These are phyloP conservation scores for Pseudogymnoascus destructans DNA, from an alignment of 2,329 filamentous ascomycete species.

Conservation along the genomic window DNA sequence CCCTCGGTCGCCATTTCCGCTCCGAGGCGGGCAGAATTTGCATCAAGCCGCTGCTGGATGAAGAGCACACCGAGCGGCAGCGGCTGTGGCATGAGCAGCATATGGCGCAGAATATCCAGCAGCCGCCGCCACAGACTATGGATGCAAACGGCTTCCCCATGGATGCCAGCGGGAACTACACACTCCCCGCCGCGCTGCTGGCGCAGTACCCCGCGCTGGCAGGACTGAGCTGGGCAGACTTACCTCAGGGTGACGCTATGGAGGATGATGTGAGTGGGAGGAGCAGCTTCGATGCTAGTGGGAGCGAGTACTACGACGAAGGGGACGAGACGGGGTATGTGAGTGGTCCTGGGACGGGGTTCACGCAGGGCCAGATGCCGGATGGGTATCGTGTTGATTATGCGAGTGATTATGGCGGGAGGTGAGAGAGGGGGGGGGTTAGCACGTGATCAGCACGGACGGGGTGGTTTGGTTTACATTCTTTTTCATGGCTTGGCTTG, in stretches of 20 bases:
- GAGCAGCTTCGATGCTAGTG: constrained; percentile 71
- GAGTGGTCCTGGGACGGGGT: constrained; percentile 29
- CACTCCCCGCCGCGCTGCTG: constrained; percentile 74
- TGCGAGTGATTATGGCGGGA: constrained; percentile 24
- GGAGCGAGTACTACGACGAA: constrained; percentile 54
- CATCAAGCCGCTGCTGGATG: constrained; percentile 92
- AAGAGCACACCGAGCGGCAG: constrained; percentile 76
- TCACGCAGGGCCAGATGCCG: constrained; percentile 20
- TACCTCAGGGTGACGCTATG: constrained; percentile 48
- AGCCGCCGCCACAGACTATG: constrained; percentile 46
- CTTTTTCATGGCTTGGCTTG: background rate
- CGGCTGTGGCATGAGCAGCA: constrained; percentile 61
- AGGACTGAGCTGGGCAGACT: constrained; percentile 70
- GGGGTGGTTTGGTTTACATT: constrained; percentile 7
- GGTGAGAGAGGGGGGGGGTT: constrained; percentile 11
- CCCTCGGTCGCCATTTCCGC: constrained; percentile 84
- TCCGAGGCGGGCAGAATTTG: constrained; percentile 92
- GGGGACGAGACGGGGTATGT: constrained; percentile 59
- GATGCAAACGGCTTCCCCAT: constrained; percentile 47
- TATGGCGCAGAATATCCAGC: constrained; percentile 48
- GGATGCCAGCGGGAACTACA: constrained; percentile 44
- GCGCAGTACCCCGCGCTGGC: constrained; percentile 91
- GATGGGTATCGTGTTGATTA: constrained; percentile 23
- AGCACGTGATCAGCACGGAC: background rate
- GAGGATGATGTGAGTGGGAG: constrained; percentile 67